Base-by-base conservation (phyloP, 495 filamentous ascomycete genomes). In the Xylaria curta region DNA sequence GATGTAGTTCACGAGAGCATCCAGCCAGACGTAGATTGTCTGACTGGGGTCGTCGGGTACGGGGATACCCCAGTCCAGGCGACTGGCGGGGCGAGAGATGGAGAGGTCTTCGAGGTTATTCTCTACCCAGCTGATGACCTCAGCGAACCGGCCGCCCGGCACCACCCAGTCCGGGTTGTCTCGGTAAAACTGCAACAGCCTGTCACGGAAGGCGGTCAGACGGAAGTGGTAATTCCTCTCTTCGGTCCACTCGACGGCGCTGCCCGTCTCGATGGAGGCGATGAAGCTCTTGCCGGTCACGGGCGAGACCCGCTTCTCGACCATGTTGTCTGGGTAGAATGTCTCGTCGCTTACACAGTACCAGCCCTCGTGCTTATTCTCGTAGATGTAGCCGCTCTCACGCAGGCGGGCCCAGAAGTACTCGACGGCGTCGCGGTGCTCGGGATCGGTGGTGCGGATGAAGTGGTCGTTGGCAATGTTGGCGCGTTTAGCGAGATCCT, bases 1-100 rank as follows among this genome's bases (percentile, higher is more conserved):
- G 74, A 97, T 81, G 76, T 99, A 98, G 80, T 98, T 98, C 73
- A 98, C 87, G 31, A 99, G 86, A 5, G 96, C 96, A 82, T 98
- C 97, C 4, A 99, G 86, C 96, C 96, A 99, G 46, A 98, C 97
- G 78, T 98, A 99, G 72, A 99, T 95, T 3, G 95, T 98, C 81
- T 98, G 97, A 21, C 82, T 88, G 1, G 88, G 81, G 76, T 98
- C 96, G 62, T 89, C 89, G 8, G 96, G 96, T 46, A 97, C 95
- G 7, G 87, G 90, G 66, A 99, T 95, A 3, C 97, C 96, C 96
- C 96, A 99, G 28, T 79, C 88, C 31, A 98, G 81, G 44, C 96
- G 87, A 65, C 92, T 88, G 17, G 85, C 80, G 0, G 96, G 97
- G 40, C 97, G 86, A 0, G 97, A 98, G 31, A 99, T 88, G 5